Evolutionary conservation across 2,329 filamentous ascomycete genomes (phyloP).

Genomic region (Diaporthe batatas): DNA sequence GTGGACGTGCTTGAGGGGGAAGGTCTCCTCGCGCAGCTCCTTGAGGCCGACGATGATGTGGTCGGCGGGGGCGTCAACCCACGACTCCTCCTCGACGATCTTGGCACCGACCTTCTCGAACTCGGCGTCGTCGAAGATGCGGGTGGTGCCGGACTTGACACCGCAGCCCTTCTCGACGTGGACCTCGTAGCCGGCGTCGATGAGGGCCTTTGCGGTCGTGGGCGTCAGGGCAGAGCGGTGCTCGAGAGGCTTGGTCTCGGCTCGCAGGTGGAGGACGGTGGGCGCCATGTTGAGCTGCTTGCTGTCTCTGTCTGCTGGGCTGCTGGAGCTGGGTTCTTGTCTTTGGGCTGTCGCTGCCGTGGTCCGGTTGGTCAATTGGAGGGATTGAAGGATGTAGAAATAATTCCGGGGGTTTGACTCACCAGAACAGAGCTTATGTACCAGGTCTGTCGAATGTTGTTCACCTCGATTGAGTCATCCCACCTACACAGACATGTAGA

Average conservation of each 20-base stretch:
- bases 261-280: conserved; percentile 65
- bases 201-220: conserved; percentile 63
- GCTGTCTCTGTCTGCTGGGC: background rate
- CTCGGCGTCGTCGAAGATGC: conserved; percentile 74
- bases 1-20: conserved; percentile 79
- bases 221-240: conserved; percentile 64
- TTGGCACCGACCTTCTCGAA: conserved; percentile 74
- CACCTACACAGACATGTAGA: background rate
- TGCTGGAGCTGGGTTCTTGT: background rate
- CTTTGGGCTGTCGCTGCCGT: background rate
- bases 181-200: conserved; percentile 78
- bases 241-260: conserved; percentile 71
- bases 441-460: conserved; percentile 22
- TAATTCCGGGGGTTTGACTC: conserved; percentile 7
- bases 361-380: conserved; percentile 35
- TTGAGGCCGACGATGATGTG: conserved; percentile 83
- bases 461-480: conserved; percentile 28
- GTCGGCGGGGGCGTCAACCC: conserved; percentile 75
- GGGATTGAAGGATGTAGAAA: background rate
- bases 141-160: conserved; percentile 62
- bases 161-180: conserved; percentile 69
- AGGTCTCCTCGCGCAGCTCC: conserved; percentile 80
- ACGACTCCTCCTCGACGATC: conserved; percentile 75
- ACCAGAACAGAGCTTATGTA: conserved; percentile 23
- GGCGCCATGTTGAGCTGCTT: conserved; percentile 48